Conservation (phyloP, 768 basidiomycete species). For the Fibroporia radiculosa region DNA sequence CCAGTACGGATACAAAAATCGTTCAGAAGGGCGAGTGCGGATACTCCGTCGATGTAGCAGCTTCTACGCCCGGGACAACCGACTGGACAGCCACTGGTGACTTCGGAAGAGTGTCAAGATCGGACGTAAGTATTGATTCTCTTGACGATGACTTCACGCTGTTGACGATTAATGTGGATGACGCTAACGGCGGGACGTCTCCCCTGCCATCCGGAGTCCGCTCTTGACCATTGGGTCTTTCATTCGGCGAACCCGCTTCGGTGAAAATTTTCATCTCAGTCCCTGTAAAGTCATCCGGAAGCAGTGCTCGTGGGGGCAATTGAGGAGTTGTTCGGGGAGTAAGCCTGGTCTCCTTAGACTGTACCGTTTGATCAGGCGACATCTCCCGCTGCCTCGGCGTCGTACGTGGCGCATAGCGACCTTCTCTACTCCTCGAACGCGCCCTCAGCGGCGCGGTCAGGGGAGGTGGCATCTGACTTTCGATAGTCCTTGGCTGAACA, state of each 20-base stretch:
- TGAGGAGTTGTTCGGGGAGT: slow-evolving; percentile 2
- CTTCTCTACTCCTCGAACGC: neutral
- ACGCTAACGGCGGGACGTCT: neutral
- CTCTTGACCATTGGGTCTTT: neutral
- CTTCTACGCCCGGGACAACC: no score
- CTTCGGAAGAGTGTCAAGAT: neutral
- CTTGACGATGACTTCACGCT: slow-evolving; percentile 2
- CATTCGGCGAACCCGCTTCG: neutral
- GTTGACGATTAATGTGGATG: slow-evolving; percentile 2
- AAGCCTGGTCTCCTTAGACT: neutral
- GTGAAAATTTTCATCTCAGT: neutral
- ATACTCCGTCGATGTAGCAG: no score
- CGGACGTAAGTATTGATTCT: neutral
- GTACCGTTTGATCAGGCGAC: neutral
- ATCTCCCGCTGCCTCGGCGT: neutral
- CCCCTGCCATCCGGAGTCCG: neutral
- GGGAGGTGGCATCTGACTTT: slow-evolving; percentile 17
- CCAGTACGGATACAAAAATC: no score
- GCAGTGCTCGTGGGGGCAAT: slow-evolving; percentile 1
- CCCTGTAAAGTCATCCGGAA: neutral
- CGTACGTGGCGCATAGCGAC: neutral
- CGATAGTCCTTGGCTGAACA: slow-evolving; percentile 20
- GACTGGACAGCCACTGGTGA: no score
- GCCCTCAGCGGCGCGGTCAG: slow-evolving; percentile 1
- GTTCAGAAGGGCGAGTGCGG: no score